Evolutionary conservation across 768 basidiomycete species (phyloP), one percentile per base, ranked within the genome.

Genomic region (Lactarius pseudohatsudake): DNA sequence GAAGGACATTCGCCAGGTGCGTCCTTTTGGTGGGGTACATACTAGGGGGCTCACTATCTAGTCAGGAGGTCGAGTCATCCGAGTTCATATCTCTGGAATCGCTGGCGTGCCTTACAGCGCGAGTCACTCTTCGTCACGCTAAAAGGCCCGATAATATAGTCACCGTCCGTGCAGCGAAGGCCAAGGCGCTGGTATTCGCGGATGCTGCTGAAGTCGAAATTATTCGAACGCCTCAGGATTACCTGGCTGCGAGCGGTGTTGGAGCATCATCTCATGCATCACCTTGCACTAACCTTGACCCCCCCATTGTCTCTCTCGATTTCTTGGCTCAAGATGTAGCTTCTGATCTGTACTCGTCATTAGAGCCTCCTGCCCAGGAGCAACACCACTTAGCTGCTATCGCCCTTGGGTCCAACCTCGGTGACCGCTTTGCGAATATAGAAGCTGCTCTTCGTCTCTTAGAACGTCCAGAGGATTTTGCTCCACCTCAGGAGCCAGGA

Each of bases 351-450:
- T 18, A 16, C 22, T 54, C 28, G 8, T 34, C 61, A 30, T 5
- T 4, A 1, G 18, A 4, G 5, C 32, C 59, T 61, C 13, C 54
- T 61, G 16, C 41, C 56, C 22, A 54, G 16, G 53, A 55, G 11
- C 50, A 64, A 8, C 79, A 81, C 63, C 79, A 81, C 63, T 78
- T 70, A 1, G 89, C 81, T 3, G 87, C 87, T 10, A 82, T 98
- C 41, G 93, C 92, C 0, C 76, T 98, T 1, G 96, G 96, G 0
- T 91, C 94, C 4, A 98, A 98, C 73, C 81, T 98, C 0, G 94
- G 94, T 0, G 94, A 97, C 76, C 81, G 90, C 7, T 89, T 94
- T 69, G 81, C 81, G 28, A 90, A 97, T 73, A 90, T 98, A 69
- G 88, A 90, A 71, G 77, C 79, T 41, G 94, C 96, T 0, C 79